Conservation (phyloP, 768 basidiomycete genomes). For the Botryobasidium botryosum region DNA sequence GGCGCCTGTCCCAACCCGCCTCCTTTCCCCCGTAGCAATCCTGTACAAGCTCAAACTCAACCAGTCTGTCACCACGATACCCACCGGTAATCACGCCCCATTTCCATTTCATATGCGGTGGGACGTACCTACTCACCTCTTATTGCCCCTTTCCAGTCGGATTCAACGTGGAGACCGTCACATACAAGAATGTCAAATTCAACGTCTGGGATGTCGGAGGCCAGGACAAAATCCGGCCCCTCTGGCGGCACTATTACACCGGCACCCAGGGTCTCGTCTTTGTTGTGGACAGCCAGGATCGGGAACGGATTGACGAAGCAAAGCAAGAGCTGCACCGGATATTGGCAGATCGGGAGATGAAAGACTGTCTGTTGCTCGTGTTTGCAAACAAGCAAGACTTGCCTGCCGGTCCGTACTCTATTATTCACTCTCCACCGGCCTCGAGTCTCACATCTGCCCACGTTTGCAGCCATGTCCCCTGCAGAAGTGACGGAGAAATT, state of each 20-base stretch:
- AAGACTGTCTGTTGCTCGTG: conserved; percentile 31
- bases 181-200: conserved; percentile 36
- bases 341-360: conserved; percentile 30
- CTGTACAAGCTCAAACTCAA: conserved; percentile 29
- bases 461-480: conserved; percentile 27
- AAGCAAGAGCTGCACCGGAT: conserved; percentile 29
- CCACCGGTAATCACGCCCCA: conserved; percentile 17
- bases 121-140: neutral
- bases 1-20: neutral
- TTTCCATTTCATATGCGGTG: neutral
- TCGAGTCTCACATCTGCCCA: conserved; percentile 1
- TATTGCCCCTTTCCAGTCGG: conserved; percentile 17
- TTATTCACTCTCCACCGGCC: too few relatives aligned
- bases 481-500: conserved; percentile 33
- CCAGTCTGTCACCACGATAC: conserved; percentile 24
- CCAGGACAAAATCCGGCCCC: conserved; percentile 30
- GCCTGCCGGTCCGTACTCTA: conserved; percentile 19
- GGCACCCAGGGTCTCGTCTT: conserved; percentile 34
- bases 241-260: conserved; percentile 35
- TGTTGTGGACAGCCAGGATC: conserved; percentile 30
- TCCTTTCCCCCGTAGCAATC: conserved; percentile 16
- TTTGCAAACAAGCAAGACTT: conserved; percentile 36
- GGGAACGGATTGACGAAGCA: conserved; percentile 31
- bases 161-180: conserved; percentile 46
- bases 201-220: conserved; percentile 52